Conservation (phyloP, 2,329 filamentous ascomycete species). For the Cladophialophora exuberans region DNA sequence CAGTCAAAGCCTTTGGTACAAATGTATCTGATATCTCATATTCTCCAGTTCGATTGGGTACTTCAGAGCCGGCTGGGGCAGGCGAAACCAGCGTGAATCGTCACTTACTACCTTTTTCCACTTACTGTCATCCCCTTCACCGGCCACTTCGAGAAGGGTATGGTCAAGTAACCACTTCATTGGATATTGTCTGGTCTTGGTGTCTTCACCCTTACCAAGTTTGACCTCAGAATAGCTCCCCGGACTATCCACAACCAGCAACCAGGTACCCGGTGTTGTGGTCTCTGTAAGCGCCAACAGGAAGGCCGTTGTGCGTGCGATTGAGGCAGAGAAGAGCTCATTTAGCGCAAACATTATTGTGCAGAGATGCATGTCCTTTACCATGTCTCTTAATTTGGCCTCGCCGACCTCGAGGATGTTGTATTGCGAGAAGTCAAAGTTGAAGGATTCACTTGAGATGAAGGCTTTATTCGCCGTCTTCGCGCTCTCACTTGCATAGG, state of each 20-base stretch:
- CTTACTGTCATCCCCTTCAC: slow-evolving; percentile 32
- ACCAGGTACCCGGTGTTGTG: slow-evolving; percentile 62
- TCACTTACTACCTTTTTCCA: slow-evolving; percentile 79
- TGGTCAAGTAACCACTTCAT: slow-evolving; percentile 94
- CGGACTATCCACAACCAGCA: slow-evolving; percentile 89
- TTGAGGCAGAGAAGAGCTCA: slow-evolving; percentile 82
- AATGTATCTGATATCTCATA: slow-evolving; percentile 91
- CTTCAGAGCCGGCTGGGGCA: slow-evolving; percentile 60
- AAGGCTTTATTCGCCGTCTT: slow-evolving; percentile 29
- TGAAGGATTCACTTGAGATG: slow-evolving; percentile 29
- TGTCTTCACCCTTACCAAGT: slow-evolving; percentile 57
- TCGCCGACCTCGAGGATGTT: slow-evolving; percentile 50
- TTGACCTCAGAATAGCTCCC: slow-evolving; percentile 87
- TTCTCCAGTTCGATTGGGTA: slow-evolving; percentile 90
- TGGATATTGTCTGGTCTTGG: slow-evolving; percentile 69
- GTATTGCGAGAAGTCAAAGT: slow-evolving; percentile 50
- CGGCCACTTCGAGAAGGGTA: slow-evolving; percentile 62
- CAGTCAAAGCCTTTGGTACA: slow-evolving; percentile 61
- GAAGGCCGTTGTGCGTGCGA: slow-evolving; percentile 75
- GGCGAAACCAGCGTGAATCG: slow-evolving; percentile 83
- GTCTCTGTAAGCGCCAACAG: slow-evolving; percentile 68
- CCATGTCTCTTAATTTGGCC: slow-evolving; percentile 38
- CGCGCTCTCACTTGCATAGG: slow-evolving; percentile 29
- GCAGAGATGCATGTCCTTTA: slow-evolving; percentile 57
- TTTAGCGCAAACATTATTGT: slow-evolving; percentile 95